phyloP scores from a whole-genome alignment of 495 filamentous ascomycete genomes.

The Hyaloscypha finlandica region DNA sequence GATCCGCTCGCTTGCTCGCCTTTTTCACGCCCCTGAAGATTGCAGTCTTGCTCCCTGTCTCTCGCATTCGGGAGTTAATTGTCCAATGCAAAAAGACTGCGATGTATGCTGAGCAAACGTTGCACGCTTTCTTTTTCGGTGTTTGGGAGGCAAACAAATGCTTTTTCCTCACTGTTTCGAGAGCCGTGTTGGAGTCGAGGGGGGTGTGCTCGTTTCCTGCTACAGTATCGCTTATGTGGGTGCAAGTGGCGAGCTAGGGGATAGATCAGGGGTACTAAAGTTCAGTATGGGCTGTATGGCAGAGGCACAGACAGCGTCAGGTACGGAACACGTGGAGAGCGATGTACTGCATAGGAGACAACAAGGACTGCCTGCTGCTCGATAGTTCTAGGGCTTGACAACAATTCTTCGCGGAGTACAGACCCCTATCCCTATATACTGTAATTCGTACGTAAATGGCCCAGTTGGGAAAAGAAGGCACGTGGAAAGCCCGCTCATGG shows the following conservation, averaged over 20 bases:
- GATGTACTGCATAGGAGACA: not conserved
- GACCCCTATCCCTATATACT: not conserved
- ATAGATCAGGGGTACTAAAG: not conserved
- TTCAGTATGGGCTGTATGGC: too few species aligned
- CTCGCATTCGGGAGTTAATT: not conserved
- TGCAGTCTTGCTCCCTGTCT: slow-evolving; percentile 4
- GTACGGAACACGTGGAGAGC: not conserved
- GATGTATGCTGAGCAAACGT: too few species aligned
- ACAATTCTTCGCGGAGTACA: not conserved
- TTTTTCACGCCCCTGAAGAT: slow-evolving; percentile 6
- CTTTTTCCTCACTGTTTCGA: not conserved
- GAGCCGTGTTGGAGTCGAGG: not conserved
- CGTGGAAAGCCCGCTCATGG: not conserved
- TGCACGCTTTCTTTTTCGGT: too few species aligned
- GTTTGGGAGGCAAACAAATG: not conserved
- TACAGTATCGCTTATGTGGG: not conserved
- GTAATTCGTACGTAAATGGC: not conserved
- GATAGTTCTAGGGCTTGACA: not conserved
- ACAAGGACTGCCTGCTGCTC: not conserved
- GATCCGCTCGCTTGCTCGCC: not conserved
- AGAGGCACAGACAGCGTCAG: not conserved
- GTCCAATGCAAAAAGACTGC: not conserved
- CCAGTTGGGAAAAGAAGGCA: too few species aligned
- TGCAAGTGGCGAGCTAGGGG: not conserved
- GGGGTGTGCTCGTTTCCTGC: not conserved